Conservation (phyloP, 495 filamentous ascomycete species). For the Neurospora sp. region DNA sequence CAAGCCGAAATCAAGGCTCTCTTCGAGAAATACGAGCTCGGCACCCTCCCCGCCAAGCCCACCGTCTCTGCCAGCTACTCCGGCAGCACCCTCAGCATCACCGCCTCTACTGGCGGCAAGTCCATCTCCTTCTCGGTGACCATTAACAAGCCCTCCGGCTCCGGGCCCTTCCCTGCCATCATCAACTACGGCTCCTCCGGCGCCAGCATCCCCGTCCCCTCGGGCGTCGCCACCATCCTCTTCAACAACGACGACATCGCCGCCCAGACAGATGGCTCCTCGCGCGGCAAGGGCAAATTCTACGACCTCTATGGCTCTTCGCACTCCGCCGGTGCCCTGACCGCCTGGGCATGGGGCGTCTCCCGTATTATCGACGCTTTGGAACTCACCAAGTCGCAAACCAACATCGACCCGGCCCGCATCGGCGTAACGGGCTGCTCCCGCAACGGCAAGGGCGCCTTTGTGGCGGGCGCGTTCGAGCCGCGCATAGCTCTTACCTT, state of each 20-base stretch:
- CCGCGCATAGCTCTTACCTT: constrained; percentile 41
- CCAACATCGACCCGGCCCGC: constrained; percentile 36
- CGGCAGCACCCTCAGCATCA: constrained; percentile 25
- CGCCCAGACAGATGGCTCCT: constrained; percentile 24
- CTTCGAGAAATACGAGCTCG: constrained; percentile 43
- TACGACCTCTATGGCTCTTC: constrained; percentile 37
- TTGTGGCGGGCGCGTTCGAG: constrained; percentile 41
- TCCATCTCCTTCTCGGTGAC: constrained; percentile 41
- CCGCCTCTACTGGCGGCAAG: constrained; percentile 31
- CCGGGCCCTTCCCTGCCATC: constrained; percentile 37
- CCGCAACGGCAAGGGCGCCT: constrained; percentile 45
- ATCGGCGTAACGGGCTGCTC: constrained; percentile 44
- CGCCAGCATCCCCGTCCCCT: constrained; percentile 34
- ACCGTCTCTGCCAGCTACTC: constrained; percentile 31
- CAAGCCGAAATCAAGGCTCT: constrained; percentile 39
- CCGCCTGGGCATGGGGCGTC: constrained; percentile 45
- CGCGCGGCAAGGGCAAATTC: constrained; percentile 38
- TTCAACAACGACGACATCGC: constrained; percentile 43
- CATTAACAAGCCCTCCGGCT: constrained; percentile 28
- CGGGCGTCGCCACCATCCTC: constrained; percentile 35
- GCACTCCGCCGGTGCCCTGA: constrained; percentile 38
- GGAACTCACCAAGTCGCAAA: constrained; percentile 28
- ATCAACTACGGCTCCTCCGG: constrained; percentile 31
- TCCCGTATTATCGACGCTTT: constrained; percentile 43
- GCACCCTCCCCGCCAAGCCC: constrained; percentile 34